These are phyloP conservation scores for Picochlorum sp. DNA, from an alignment of 139 green algal genomes.

Conservation along the genomic window DNA sequence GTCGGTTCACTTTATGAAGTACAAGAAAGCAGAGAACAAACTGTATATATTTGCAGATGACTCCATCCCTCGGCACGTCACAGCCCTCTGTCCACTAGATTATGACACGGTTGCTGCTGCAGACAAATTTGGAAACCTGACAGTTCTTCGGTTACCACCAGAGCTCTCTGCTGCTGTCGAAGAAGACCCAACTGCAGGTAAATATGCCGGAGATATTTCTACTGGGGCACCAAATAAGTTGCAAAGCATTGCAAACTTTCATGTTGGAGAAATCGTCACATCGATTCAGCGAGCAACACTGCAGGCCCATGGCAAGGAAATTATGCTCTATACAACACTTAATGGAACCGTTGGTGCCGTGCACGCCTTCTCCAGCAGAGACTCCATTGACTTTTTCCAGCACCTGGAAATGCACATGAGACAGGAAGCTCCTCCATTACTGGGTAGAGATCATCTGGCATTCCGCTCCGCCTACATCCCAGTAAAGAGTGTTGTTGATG, in stretches of 20 bases:
- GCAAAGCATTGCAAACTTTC: conserved; percentile 70
- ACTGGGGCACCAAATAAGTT: conserved; percentile 91
- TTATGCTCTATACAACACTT: conserved; percentile 79
- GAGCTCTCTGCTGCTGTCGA: conserved; percentile 87
- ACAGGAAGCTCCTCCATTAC: conserved; percentile 82
- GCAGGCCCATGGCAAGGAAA: conserved; percentile 73
- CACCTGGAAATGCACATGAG: conserved; percentile 99
- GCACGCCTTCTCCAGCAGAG: conserved; percentile 71
- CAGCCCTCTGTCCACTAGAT: conserved; percentile 71
- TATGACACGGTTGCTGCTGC: conserved; percentile 88
- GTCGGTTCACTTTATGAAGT: conserved; percentile 76
- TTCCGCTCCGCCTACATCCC: conserved; percentile 90
- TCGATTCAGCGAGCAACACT: conserved; percentile 60
- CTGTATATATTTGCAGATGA: conserved; percentile 97
- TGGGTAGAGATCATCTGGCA: conserved; percentile 86
- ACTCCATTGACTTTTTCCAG: conserved; percentile 96
- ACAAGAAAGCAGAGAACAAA: conserved; percentile 79
- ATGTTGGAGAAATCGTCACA: conserved; percentile 88
- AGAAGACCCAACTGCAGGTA: conserved; percentile 93
- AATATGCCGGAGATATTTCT: conserved; percentile 53
- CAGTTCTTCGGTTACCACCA: conserved; percentile 68
- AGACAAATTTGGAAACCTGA: conserved; percentile 97
- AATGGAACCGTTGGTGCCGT: conserved; percentile 76
- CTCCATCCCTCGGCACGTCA: conserved; percentile 70
- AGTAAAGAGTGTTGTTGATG: conserved; percentile 88